Evolutionary conservation across 2,329 filamentous ascomycete genomes (phyloP).

Genomic region (Colletotrichum musicola): DNA sequence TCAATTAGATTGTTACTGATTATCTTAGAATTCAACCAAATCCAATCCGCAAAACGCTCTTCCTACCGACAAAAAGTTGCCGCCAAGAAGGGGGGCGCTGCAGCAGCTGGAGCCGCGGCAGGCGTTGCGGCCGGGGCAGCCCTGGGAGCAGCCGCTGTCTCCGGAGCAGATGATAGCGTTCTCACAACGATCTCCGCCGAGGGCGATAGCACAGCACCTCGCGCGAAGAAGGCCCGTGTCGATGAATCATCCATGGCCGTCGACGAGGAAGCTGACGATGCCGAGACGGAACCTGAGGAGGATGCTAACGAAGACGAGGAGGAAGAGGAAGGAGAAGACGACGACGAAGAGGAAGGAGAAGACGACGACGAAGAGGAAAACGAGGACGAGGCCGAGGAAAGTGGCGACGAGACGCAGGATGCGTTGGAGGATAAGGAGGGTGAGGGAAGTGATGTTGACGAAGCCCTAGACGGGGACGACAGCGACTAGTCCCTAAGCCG

Average conservation of each 20-base stretch:
- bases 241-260: conserved; percentile 52
- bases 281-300: conserved; percentile 58
- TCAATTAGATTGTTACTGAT: background rate
- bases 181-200: conserved; percentile 45
- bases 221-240: conserved; percentile 62
- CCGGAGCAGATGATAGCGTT: conserved; percentile 47
- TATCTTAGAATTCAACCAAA: conserved; percentile 75
- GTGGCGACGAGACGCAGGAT: conserved; percentile 67
- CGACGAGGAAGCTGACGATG: conserved; percentile 54
- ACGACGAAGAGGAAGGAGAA: conserved; percentile 58
- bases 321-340: conserved; percentile 54
- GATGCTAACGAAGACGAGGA: conserved; percentile 62
- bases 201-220: conserved; percentile 51
- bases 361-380: conserved; percentile 59
- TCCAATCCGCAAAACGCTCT: conserved; percentile 80
- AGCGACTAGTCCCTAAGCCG: conserved; percentile 59
- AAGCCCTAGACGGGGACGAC: conserved; percentile 73
- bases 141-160: conserved; percentile 5
- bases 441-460: conserved; percentile 67
- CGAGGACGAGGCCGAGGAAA: conserved; percentile 62
- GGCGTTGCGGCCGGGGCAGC: conserved; percentile 46
- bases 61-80: conserved; percentile 78
- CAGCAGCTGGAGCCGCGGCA: conserved; percentile 54
- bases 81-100: conserved; percentile 66
- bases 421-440: conserved; percentile 65